These are phyloP conservation scores for Diophrys sp. DNA, from an alignment of 73 alveolate genomes.

Conservation along the genomic window DNA sequence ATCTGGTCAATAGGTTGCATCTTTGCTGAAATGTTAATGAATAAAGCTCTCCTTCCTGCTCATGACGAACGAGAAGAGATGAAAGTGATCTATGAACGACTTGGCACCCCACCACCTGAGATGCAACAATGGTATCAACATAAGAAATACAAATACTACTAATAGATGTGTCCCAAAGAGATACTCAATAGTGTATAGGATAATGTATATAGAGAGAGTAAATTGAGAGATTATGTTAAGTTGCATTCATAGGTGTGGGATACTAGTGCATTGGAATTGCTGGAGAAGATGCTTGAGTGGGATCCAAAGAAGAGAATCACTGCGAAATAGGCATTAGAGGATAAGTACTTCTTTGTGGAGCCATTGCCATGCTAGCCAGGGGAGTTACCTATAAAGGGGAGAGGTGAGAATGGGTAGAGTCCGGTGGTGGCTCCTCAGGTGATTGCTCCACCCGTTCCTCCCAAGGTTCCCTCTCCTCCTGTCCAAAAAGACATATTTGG, in stretches of 20 bases:
- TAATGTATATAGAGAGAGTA: conserved; percentile 15
- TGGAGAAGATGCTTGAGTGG: conserved; percentile 74
- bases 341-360: conserved; percentile 76
- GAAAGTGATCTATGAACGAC: conserved; percentile 69
- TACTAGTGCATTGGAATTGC: conserved; percentile 61
- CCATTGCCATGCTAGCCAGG: conserved; percentile 62
- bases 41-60: conserved; percentile 74
- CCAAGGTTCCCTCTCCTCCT: too few species aligned
- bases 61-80: conserved; percentile 78
- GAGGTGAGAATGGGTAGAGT: conserved; percentile 73
- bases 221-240: conserved; percentile 58
- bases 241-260: conserved; percentile 55
- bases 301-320: conserved; percentile 89
- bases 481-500: too few species aligned
- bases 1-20: conserved; percentile 96
- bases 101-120: conserved; percentile 73
- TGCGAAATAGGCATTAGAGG: conserved; percentile 84
- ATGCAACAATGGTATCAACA: not conserved
- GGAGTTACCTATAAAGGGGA: conserved; percentile 80
- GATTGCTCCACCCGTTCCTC: not conserved
- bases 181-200: not conserved
- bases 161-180: not conserved
- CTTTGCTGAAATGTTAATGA: conserved; percentile 86
- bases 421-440: not conserved
- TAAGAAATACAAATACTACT: not conserved